Conservation (phyloP, 2,329 filamentous ascomycete genomes). For the Gremmenia infestans region DNA sequence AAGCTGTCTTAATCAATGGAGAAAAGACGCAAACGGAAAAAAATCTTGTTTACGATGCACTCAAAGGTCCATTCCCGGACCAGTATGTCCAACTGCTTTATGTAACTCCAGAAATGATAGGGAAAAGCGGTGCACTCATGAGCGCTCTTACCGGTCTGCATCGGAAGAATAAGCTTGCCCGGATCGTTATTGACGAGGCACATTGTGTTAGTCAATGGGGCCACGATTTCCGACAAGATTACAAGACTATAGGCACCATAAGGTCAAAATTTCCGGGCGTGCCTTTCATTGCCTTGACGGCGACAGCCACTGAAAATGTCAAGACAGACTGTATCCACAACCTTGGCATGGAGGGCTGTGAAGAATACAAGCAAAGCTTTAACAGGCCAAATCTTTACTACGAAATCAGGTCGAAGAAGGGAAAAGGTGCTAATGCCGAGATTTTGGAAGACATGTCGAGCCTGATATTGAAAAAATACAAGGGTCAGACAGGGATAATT, state of each 20-base stretch:
- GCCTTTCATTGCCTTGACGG: constrained; percentile 90
- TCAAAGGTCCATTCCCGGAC: constrained; percentile 60
- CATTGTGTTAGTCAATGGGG: constrained; percentile 99
- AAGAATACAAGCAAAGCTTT: constrained; percentile 87
- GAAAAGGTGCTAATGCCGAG: constrained; percentile 41
- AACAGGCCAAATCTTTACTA: constrained; percentile 95
- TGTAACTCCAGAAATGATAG: constrained; percentile 95
- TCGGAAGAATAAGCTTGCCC: constrained; percentile 65
- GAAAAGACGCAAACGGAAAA: constrained; percentile 61
- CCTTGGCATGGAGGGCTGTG: constrained; percentile 70
- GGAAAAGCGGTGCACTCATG: constrained; percentile 68
- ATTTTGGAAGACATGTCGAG: constrained; percentile 48
- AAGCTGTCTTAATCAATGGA: constrained; percentile 77
- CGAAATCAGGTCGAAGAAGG: constrained; percentile 70
- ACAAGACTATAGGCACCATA: constrained; percentile 77
- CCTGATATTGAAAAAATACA: constrained; percentile 65
- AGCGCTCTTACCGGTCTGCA: constrained; percentile 65
- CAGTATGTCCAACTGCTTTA: constrained; percentile 82
- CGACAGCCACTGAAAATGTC: constrained; percentile 90
- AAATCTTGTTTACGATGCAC: constrained; percentile 61
- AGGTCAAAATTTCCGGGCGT: constrained; percentile 69
- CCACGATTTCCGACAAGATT: constrained; percentile 95
- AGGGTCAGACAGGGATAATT: constrained; percentile 76
- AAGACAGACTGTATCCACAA: constrained; percentile 89
- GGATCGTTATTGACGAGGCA: constrained; percentile 96